Conservation (phyloP, 306 rosid species). For the Casuarina equisetifolia region DNA sequence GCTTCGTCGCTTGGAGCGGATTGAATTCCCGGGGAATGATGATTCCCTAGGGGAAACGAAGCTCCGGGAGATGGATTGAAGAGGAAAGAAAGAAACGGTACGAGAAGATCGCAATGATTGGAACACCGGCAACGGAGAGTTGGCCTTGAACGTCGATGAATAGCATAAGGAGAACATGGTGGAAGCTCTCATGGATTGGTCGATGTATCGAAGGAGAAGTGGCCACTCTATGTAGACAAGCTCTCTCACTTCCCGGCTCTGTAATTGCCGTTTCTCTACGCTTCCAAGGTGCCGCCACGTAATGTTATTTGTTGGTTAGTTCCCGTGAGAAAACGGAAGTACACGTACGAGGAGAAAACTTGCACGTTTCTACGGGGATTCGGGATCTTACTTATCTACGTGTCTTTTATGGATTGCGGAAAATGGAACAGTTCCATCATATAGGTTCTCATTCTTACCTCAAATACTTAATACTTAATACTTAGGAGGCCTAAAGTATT, state of each 20-base stretch:
- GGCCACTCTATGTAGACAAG: background rate
- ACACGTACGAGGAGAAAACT: too few species aligned
- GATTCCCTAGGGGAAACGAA: slow-evolving; percentile 27
- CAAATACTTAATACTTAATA: too few species aligned
- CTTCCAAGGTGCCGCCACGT: too few species aligned
- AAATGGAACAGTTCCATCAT: too few species aligned
- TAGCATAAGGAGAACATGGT: slow-evolving; percentile 25
- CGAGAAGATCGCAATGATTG: slow-evolving; percentile 10
- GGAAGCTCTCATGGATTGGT: slow-evolving; percentile 15
- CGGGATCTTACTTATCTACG: too few species aligned
- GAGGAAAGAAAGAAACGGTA: slow-evolving; percentile 17
- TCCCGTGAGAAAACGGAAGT: too few species aligned
- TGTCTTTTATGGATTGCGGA: too few species aligned
- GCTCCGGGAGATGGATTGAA: slow-evolving; percentile 19
- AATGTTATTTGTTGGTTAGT: too few species aligned
- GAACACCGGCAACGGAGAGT: slow-evolving; percentile 19
- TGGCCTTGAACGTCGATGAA: slow-evolving; percentile 22
- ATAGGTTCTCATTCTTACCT: too few species aligned
- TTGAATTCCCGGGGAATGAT: slow-evolving; percentile 1
- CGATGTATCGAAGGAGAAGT: background rate
- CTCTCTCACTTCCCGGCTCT: background rate
- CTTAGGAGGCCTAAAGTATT: too few species aligned
- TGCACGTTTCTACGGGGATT: too few species aligned
- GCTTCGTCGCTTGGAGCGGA: slow-evolving; percentile 24
- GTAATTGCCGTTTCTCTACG: background rate